Base-by-base conservation (phyloP, 208 protist genomes). In the Leishmania major region DNA sequence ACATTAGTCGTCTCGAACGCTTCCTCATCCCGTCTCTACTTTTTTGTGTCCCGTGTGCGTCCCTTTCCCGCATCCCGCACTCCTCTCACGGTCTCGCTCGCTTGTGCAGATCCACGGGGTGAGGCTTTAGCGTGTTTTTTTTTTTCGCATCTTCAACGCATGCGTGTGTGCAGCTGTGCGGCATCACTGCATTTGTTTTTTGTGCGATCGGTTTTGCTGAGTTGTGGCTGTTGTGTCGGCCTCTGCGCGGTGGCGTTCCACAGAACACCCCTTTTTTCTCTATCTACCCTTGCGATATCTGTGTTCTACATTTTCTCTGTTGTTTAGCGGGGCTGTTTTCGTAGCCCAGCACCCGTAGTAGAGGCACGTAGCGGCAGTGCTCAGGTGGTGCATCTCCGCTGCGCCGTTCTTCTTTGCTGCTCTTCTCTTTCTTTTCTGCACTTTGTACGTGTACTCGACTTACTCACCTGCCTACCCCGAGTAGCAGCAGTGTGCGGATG, bases 401-500 rank as follows among this genome's bases (percentile, higher is more conserved):
- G 25, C 11, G 53, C 59, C 66, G 43, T 49, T 60, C 43, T 59
- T 28, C 40, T 28, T 43, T 77, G 25, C 31, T 31, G 37, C 35
- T 76, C 35, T 3, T 17, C 22, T 75, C 28, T 35, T 45, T 47
- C 77, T 80, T 40, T 28, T 51, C 13, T 28, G n/a, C 35, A 57
- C 53, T 62, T 31, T 77, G 73, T 45, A 53, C 19, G 45, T 53
- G 22, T 31, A 35, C 43, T 35, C 43, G 13, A 53, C 70, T 28
- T 37, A 19, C 70, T 74, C 45, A 51, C 45, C 70, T 28, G 13
- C 70, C 45, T 51, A 22, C 70, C 70, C 70, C 45, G 25, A 57
- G 2, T 47, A 77, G 28, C 73, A 31, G 69, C 53, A n/a, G 73
- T 47, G 10, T 6, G 53, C 47, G 31, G 49, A 90, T 90, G 84